Evolutionary conservation across 768 basidiomycete genomes (phyloP), one percentile per base, ranked within the genome.

Genomic region (Boletus rufocinnamomeus): DNA sequence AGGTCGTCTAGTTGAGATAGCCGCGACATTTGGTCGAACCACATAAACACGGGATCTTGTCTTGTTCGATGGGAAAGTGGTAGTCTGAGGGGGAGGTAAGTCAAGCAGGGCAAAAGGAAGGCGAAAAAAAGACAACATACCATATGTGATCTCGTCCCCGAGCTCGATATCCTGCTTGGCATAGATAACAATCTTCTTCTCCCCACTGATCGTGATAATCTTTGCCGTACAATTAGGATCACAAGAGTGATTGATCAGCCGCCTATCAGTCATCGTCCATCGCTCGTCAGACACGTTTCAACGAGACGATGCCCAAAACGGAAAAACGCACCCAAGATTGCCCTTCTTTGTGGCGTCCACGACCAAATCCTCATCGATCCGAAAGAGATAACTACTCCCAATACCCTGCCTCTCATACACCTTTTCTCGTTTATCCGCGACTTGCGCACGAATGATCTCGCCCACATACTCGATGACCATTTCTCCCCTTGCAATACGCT

Each of bases 391-490:
- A 70, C 93, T 95, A 73, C 93, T 95, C 17, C 97, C 97, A 61
- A 99, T 99, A 2, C 97, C 97, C 70, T 95, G 93, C 53, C 94
- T 83, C 77, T 98, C 93, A 71, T 99, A 99, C 64, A 87, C 85
- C 79, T 97, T 96, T 80, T 99, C 97, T 50, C 97, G 83, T 72
- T 95, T 93, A 66, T 98, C 97, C 28, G 97, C 97, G 13, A 98
- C 93, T 67, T 91, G 89, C 45, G 94, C 93, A 11, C 97, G 83
- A 63, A 98, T 94, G 62, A 98, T 83, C 80, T 99, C 97, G 21
- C 97, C 97, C 8, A 99, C 97, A 69, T 99, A 99, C 77, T 99
- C 97, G 74, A 98, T 98, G 32, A 99, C 96, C 95, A 99, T 98
- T 77, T 99, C 97, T 5, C 94, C 94, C 38, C 84, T 78, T 7